Percentiles rank a stretch among this genome's conserved stretches.
These are phyloP conservation scores for Fagus sylvatica DNA, from an alignment of 306 rosid species.

Conservation along the genomic window DNA sequence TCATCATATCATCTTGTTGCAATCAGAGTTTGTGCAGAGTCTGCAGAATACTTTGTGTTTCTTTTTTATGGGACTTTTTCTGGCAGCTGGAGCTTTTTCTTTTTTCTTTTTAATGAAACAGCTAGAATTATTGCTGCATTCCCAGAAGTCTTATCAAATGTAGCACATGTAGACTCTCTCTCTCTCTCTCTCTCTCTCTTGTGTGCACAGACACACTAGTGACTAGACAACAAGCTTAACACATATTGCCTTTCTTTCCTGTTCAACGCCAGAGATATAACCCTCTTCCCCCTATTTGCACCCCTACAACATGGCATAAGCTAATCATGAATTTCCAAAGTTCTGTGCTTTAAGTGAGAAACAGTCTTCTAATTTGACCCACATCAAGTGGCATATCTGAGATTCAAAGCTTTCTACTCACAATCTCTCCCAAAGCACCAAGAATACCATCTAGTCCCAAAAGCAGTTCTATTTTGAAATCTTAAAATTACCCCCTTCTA, in stretches of 20 bases:
- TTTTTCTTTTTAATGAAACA: no score
- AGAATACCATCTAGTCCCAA: not conserved
- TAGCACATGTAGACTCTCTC: not conserved
- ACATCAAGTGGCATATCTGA: not conserved
- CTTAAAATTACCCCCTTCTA: no score
- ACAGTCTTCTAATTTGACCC: not conserved
- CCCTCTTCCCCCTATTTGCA: not conserved
- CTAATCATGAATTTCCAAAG: not conserved
- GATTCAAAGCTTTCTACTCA: not conserved
- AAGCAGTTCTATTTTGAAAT: no score
- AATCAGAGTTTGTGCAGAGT: not conserved
- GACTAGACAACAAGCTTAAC: not conserved
- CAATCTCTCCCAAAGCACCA: conserved; percentile 3
- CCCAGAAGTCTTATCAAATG: not conserved
- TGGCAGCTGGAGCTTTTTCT: not conserved
- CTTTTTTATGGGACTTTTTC: not conserved
- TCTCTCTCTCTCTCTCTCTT: not conserved
- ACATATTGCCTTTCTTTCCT: not conserved
- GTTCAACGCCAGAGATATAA: not conserved
- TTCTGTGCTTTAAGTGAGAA: not conserved
- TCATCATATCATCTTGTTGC: not conserved
- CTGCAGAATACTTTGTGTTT: not conserved
- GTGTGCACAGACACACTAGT: not conserved
- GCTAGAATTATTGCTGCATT: not conserved
- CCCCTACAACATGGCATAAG: not conserved